Evolutionary conservation across 2,329 filamentous ascomycete genomes (phyloP).

Genomic region (Lasiodiplodia sp.): DNA sequence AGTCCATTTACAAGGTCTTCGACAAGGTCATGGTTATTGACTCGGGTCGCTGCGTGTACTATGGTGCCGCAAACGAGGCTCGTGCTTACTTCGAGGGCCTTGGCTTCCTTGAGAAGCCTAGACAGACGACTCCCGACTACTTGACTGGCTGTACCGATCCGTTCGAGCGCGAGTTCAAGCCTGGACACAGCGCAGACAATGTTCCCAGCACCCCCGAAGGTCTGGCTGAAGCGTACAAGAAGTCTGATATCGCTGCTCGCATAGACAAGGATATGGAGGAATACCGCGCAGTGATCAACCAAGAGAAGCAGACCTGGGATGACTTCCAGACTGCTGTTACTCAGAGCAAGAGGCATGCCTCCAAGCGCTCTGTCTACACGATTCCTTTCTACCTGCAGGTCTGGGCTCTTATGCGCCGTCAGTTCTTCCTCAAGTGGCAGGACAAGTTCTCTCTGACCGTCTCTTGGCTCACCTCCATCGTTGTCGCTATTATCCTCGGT

Average conservation of each 20-base stretch:
- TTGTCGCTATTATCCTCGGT: constrained; percentile 80
- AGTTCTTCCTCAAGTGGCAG: constrained; percentile 86
- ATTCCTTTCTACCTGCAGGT: constrained; percentile 84
- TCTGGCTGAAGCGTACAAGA: constrained; percentile 73
- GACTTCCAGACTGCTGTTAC: constrained; percentile 79
- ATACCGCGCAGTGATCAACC: constrained; percentile 70
- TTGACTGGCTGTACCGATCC: constrained; percentile 82
- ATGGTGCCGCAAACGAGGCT: constrained; percentile 72
- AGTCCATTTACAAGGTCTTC: constrained; percentile 80
- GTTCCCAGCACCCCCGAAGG: constrained; percentile 73
- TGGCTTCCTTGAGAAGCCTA: constrained; percentile 75
- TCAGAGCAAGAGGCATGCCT: constrained; percentile 79
- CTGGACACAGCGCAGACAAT: constrained; percentile 69
- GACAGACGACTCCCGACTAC: constrained; percentile 83
- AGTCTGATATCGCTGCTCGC: constrained; percentile 65
- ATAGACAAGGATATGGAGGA: constrained; percentile 71
- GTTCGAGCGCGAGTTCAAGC: constrained; percentile 80
- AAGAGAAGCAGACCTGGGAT: constrained; percentile 72
- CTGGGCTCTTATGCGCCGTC: constrained; percentile 82
- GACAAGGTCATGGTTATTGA: constrained; percentile 88
- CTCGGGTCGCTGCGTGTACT: constrained; percentile 76
- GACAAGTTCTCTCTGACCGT: constrained; percentile 80
- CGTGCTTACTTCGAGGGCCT: constrained; percentile 77
- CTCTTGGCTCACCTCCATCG: constrained; percentile 73
- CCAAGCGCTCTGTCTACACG: constrained; percentile 78